Evolutionary conservation across 768 basidiomycete species (phyloP).

Genomic region (Collybia sp.): DNA sequence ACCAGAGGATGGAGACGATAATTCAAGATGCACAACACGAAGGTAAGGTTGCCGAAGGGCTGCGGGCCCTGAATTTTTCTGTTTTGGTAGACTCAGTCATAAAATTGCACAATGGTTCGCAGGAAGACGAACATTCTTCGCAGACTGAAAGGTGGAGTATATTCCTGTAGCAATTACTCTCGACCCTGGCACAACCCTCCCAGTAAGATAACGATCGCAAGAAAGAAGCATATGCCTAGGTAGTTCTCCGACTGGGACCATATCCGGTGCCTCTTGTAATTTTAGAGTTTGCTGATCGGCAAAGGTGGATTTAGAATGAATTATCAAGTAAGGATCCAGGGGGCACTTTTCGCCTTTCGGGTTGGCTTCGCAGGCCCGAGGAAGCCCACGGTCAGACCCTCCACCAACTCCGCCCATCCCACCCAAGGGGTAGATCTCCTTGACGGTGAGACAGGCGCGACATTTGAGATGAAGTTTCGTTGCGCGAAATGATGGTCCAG

Average conservation of each 20-base stretch:
- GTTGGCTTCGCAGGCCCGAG: slow-evolving; percentile 82
- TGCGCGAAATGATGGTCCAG: slow-evolving; percentile 88
- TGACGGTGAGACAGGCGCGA: slow-evolving; percentile 80
- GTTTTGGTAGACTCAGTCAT: neutral
- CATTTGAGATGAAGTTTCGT: slow-evolving; percentile 92
- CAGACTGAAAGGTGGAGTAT: slow-evolving; percentile 91
- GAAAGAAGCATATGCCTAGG: slow-evolving; percentile 94
- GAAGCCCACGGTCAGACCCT: slow-evolving; percentile 81
- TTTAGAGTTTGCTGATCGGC: slow-evolving; percentile 96
- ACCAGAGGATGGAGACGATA: slow-evolving; percentile 73
- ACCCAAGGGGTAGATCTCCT: slow-evolving; percentile 69
- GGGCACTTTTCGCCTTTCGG: slow-evolving; percentile 87
- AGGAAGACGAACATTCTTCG: slow-evolving; percentile 62
- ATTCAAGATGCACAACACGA: slow-evolving; percentile 86
- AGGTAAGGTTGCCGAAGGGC: slow-evolving; percentile 94
- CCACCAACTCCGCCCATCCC: slow-evolving; percentile 86
- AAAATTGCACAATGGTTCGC: neutral
- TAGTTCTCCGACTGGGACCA: slow-evolving; percentile 98
- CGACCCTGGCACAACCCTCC: slow-evolving; percentile 94
- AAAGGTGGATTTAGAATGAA: slow-evolving; percentile 92
- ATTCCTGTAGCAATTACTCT: slow-evolving; percentile 93
- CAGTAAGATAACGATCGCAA: slow-evolving; percentile 86
- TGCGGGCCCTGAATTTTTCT: slow-evolving; percentile 81
- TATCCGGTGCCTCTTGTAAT: slow-evolving; percentile 97
- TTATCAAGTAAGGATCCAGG: slow-evolving; percentile 91